Evolutionary conservation across 2,329 filamentous ascomycete genomes (phyloP), one percentile per base, ranked within the genome.

Genomic region (Cladosporium sp.): DNA sequence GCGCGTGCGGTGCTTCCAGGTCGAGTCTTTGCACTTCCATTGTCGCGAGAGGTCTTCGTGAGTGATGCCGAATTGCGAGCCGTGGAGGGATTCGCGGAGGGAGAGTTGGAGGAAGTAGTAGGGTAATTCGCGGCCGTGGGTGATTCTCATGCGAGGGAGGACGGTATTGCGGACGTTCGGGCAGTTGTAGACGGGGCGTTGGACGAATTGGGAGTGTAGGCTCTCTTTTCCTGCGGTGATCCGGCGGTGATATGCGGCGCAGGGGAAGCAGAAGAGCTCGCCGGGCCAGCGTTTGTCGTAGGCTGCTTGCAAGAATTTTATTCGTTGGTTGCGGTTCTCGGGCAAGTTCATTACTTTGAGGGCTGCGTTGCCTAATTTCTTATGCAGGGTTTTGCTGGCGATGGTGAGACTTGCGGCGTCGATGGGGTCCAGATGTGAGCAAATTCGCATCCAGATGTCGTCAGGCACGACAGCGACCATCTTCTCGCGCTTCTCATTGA

Each of bases 51-150:
- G 74, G 0, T 74, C 71, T 1, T 79, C 75, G 2, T 73, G 59
- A 2, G 75, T 61, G 38, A 85, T 75, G 28, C 82, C 82, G 64
- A 83, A 78, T 2, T 62, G 58, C 0, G 76, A 72, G 1, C 75
- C 75, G 65, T 79, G 80, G n/a, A 75, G 75, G 59, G 76, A 70
- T 4, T 78, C 76, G 34, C 83, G 78, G 42, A 80, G 72, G 3
- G 73, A 76, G n/a, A 87, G 76, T 66, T 87, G 84, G 1, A 84
- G 76, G 61, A 85, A 85, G 12, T 80, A 71, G 68, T 83, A 85
- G 2, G 82, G 81, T 0, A 87, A 72, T n/a, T 72, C 76, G 55
- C 83, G 80, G 40, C 77, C 80, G 37, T 82, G 78, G 5, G 80
- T 79, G 25, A 86, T 76, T 6, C 83, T 77, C 22, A 78, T 78